Evolutionary conservation across 176 grass and related monocot species (phyloP).

Genomic region (Zoysia japonica): DNA sequence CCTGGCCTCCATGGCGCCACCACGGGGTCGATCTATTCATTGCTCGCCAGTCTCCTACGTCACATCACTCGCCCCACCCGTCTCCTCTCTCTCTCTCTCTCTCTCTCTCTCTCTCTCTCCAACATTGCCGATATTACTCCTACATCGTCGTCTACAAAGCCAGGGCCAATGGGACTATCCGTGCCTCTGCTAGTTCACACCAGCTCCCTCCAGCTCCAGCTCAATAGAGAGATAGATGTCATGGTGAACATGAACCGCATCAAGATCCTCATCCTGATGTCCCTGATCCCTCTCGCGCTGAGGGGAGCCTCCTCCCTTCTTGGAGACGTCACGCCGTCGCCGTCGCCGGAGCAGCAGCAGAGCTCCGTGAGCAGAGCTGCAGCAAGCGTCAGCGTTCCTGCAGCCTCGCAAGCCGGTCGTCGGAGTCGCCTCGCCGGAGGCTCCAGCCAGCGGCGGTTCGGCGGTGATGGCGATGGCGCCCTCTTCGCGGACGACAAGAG

Average conservation of each 20-base stretch:
- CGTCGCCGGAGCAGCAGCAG: not conserved
- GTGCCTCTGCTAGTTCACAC: not conserved
- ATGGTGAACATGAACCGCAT: conserved; percentile 40
- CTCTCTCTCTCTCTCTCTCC: not conserved
- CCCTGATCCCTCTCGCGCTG: conserved; percentile 46
- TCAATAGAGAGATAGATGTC: not conserved
- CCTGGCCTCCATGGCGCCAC: not conserved
- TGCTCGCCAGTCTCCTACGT: conserved; percentile 32
- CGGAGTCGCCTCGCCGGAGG: conserved; percentile 2
- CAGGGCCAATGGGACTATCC: not conserved
- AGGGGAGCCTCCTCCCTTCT: conserved; percentile 42
- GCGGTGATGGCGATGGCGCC: not conserved
- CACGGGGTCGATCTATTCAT: not conserved
- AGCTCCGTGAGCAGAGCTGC: not conserved
- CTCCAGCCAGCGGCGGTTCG: conserved; percentile 40
- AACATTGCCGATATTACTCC: conserved; percentile 32
- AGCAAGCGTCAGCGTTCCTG: not conserved
- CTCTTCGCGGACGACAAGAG: conserved; percentile 63
- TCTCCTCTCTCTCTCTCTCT: conserved; percentile 2
- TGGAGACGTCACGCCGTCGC: conserved; percentile 21
- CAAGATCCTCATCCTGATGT: conserved; percentile 47
- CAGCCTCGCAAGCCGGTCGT: not conserved
- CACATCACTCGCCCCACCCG: conserved; percentile 33
- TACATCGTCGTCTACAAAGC: conserved; percentile 9
- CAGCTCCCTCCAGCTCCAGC: conserved; percentile 4